Evolutionary conservation across 2,329 filamentous ascomycete species (phyloP).

Genomic region (Penicillium corylophilum): DNA sequence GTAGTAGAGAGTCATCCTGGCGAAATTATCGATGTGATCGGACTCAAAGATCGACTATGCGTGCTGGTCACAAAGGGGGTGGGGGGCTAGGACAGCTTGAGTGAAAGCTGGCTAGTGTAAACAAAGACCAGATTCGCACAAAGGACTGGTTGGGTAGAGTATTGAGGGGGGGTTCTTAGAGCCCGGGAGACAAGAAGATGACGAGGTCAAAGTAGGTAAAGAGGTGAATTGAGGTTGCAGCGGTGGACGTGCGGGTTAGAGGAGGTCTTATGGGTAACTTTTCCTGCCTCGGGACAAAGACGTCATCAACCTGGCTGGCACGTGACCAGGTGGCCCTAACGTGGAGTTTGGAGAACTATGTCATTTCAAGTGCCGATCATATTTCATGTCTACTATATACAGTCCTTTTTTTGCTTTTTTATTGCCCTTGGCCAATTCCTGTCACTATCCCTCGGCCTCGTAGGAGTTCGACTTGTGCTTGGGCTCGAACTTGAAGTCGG

Average conservation of each 20-base stretch:
- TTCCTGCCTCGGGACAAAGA: constrained; percentile 24
- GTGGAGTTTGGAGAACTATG: background rate
- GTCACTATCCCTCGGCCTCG: constrained; percentile 61
- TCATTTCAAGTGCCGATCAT: background rate
- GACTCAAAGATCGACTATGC: constrained; percentile 7
- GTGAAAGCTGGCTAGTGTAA: constrained; percentile 16
- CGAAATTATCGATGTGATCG: constrained; percentile 16
- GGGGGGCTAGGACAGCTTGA: constrained; percentile 15
- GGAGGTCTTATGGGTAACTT: constrained; percentile 62
- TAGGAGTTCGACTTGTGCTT: constrained; percentile 97
- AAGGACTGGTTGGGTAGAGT: background rate
- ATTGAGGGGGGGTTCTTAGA: background rate
- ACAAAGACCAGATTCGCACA: constrained; percentile 13
- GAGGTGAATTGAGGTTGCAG: constrained; percentile 40
- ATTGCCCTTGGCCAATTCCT: background rate
- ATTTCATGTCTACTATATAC: constrained; percentile 1
- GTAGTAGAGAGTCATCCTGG: constrained; percentile 69
- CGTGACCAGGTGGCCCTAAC: constrained; percentile 16
- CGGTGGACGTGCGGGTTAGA: constrained; percentile 48
- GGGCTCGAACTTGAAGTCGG: constrained; percentile 89
- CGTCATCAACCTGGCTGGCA: constrained; percentile 30
- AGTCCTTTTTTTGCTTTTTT: background rate
- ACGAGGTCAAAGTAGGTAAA: constrained; percentile 9
- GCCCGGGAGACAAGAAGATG: background rate
- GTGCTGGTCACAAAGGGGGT: constrained; percentile 19